Conservation (phyloP, 176 grass and related monocot genomes). For the Eragrostis curvula region DNA sequence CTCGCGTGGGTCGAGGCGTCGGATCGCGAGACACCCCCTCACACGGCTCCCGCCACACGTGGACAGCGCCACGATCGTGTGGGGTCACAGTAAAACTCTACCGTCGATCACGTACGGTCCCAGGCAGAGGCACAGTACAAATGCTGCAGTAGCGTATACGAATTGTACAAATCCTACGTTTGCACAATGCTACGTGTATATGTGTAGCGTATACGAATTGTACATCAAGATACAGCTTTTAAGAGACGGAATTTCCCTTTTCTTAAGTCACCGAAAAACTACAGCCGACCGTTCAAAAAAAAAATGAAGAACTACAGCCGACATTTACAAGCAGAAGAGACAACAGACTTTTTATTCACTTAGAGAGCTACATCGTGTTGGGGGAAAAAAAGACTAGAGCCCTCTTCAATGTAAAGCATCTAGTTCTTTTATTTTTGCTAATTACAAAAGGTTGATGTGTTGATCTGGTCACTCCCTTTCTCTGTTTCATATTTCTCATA, state of each 20-base stretch:
- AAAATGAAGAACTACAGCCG: slow-evolving; percentile 9
- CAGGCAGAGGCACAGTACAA: too few relatives aligned
- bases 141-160: background rate
- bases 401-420: slow-evolving; percentile 38
- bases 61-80: background rate
- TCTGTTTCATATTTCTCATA: slow-evolving; percentile 67
- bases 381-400: slow-evolving; percentile 20
- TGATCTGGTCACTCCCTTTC: background rate
- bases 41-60: slow-evolving; percentile 7
- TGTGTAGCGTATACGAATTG: background rate
- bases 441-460: slow-evolving; percentile 32
- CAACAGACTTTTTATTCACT: slow-evolving; percentile 22
- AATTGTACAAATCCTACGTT: background rate
- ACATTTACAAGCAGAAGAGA: background rate
- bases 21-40: slow-evolving; percentile 26
- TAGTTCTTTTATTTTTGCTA: slow-evolving; percentile 43
- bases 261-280: background rate
- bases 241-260: background rate
- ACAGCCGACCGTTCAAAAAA: background rate
- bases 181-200: background rate
- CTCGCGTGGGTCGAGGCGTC: slow-evolving; percentile 30
- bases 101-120: too few relatives aligned
- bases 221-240: background rate
- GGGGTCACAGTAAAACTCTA: background rate
- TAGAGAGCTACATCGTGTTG: background rate